Conservation (phyloP, 768 basidiomycete species). For the Podaxis sp. region DNA sequence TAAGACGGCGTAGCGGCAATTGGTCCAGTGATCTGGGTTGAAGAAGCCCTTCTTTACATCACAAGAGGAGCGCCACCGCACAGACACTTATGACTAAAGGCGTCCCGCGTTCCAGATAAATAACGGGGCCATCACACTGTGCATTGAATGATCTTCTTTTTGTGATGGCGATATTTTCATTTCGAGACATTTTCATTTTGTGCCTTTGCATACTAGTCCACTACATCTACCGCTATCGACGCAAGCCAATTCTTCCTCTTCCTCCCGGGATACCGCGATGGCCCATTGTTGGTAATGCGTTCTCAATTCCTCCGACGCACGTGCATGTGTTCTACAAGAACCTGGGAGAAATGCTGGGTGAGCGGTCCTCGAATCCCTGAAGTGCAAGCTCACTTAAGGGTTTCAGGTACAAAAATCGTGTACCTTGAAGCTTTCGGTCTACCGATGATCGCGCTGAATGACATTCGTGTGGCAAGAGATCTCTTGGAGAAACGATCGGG, state of each 20-base stretch:
- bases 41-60: too few relatives aligned
- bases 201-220: neutral
- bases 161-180: neutral
- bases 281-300: conserved; percentile 17
- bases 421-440: conserved; percentile 24
- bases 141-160: too few relatives aligned
- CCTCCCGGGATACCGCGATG: conserved; percentile 14
- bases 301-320: conserved; percentile 12
- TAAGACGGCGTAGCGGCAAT: too few relatives aligned
- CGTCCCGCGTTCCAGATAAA: too few relatives aligned
- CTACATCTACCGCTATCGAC: neutral
- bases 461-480: conserved; percentile 23
- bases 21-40: too few relatives aligned
- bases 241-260: neutral
- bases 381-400: neutral
- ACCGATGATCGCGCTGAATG: conserved; percentile 26
- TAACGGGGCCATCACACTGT: too few relatives aligned
- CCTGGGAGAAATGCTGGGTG: conserved; percentile 16
- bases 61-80: too few relatives aligned
- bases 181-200: neutral
- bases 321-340: conserved; percentile 8
- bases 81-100: too few relatives aligned
- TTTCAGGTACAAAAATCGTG: neutral
- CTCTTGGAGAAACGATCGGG: conserved; percentile 27
- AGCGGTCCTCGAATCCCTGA: neutral